Base-by-base conservation (phyloP, 768 basidiomycete species). In the Agrocybe chaxingu region DNA sequence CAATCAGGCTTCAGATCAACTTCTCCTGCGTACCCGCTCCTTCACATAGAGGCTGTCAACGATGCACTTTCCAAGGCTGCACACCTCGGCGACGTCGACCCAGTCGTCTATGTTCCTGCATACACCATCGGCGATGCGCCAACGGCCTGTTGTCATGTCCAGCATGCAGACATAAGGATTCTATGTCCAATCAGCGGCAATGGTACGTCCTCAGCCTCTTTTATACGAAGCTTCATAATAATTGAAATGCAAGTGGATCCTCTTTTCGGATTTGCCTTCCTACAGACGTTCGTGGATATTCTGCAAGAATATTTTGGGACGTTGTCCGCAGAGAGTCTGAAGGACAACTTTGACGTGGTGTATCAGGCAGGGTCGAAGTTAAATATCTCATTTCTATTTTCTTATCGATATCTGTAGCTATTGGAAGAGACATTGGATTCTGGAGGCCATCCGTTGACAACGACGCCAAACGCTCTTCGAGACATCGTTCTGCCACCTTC, bases 391-490 rank as follows among this genome's bases (percentile, higher is more conserved):
- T 16, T 40, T 48, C 31, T 55, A 37, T 47, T 49, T 40, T 43
- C 48, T 34, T 49, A 50, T 48, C 40, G 30, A 30, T 31, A 39
- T 40, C 8, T 1, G 43, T 57, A 95, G 90, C 81, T 98, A 12
- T 78, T 97, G 30, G 95, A 96, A 70, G 95, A 98, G 69, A 94
- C 91, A n/a, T 72, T 98, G 24, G 94, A 96, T 62, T 84, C 92
- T 7, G 89, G 92, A 8, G 94, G 95, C 0, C 87, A 94, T 63
- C 94, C 94, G 0, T 74, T 95, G 34, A 97, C 94, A 5, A 98
- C 92, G 3, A 91, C 92, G 49, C 77, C 87, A 2, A 95, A 92
- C 60, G 86, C 91, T 13, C 76, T 98, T 1, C 84, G 92, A 19
- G 95, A 98, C 60, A 95, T 98, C 53, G 92, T 98, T 6, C 77